Conservation (phyloP, 306 rosid species). For the Echinosophora koreensis region DNA sequence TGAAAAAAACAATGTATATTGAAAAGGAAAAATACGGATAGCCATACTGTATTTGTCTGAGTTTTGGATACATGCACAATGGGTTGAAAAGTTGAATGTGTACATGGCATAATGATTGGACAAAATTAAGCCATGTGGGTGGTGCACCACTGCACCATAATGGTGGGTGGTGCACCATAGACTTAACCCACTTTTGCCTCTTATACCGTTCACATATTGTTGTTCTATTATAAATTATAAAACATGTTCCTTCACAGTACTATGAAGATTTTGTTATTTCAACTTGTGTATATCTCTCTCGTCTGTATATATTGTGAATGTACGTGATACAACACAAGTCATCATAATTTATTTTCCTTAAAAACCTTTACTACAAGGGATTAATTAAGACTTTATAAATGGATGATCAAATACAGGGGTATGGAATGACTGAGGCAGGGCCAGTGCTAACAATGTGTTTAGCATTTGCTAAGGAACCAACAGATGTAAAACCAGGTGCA, state of each 20-base stretch:
- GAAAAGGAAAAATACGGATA: no score
- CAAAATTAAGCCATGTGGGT: no score
- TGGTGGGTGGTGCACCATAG: no score
- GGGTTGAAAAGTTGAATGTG: no score
- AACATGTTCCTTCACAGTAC: not conserved
- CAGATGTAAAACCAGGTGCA: constrained; percentile 74
- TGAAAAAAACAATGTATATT: no score
- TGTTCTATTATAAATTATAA: not conserved
- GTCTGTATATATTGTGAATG: no score
- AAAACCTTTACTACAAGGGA: not conserved
- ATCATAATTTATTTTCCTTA: not conserved
- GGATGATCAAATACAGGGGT: constrained; percentile 59
- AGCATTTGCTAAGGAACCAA: constrained; percentile 75
- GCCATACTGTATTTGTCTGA: no score
- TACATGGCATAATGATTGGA: no score
- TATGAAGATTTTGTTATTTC: not conserved
- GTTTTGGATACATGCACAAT: no score
- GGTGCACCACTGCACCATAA: no score
- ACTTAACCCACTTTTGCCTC: no score
- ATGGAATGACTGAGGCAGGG: constrained; percentile 96
- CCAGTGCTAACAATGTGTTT: constrained; percentile 83
- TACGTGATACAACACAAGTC: not conserved
- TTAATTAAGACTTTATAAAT: not conserved
- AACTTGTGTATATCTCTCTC: no score
- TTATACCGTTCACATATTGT: not conserved